These are phyloP conservation scores for Boletus reticuloceps DNA, from an alignment of 768 basidiomycete species.

Conservation along the genomic window DNA sequence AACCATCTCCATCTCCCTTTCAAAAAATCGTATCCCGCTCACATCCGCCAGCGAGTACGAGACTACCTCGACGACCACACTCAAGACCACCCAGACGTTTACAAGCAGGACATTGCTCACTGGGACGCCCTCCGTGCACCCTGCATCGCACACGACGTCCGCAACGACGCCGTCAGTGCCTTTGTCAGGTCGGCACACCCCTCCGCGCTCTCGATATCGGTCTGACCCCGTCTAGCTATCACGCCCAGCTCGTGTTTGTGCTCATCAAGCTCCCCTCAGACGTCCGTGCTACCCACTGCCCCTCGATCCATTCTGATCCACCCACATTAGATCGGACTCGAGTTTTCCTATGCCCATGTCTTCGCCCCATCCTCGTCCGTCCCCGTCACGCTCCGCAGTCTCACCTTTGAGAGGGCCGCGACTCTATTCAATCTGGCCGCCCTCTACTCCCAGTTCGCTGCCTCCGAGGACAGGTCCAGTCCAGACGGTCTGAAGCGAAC, in stretches of 20 bases:
- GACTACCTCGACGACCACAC: slow-evolving; percentile 66
- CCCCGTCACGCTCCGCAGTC: slow-evolving; percentile 64
- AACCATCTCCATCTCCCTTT: slow-evolving; percentile 74
- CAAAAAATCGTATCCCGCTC: slow-evolving; percentile 62
- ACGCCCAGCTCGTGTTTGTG: slow-evolving; percentile 84
- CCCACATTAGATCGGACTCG: slow-evolving; percentile 57
- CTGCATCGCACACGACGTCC: slow-evolving; percentile 54
- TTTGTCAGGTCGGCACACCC: slow-evolving; percentile 52
- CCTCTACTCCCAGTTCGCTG: slow-evolving; percentile 79
- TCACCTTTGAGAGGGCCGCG: slow-evolving; percentile 79
- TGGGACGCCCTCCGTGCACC: slow-evolving; percentile 68
- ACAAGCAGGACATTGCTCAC: slow-evolving; percentile 68
- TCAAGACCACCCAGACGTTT: slow-evolving; percentile 81
- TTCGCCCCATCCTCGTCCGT: slow-evolving; percentile 53
- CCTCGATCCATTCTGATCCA: slow-evolving; percentile 10
- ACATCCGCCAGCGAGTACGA: slow-evolving; percentile 54
- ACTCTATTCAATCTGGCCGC: slow-evolving; percentile 86
- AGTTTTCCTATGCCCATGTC: slow-evolving; percentile 69
- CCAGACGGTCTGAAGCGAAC: slow-evolving; percentile 85
- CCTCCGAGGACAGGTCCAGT: slow-evolving; percentile 62
- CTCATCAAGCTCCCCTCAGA: slow-evolving; percentile 82
- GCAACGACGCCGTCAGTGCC: slow-evolving; percentile 48
- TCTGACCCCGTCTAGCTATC: slow-evolving; percentile 58
- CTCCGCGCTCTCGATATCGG: neutral
- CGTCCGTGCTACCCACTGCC: slow-evolving; percentile 39